Conservation (phyloP, 257 asterid species). For the Penstemon newberryi region DNA sequence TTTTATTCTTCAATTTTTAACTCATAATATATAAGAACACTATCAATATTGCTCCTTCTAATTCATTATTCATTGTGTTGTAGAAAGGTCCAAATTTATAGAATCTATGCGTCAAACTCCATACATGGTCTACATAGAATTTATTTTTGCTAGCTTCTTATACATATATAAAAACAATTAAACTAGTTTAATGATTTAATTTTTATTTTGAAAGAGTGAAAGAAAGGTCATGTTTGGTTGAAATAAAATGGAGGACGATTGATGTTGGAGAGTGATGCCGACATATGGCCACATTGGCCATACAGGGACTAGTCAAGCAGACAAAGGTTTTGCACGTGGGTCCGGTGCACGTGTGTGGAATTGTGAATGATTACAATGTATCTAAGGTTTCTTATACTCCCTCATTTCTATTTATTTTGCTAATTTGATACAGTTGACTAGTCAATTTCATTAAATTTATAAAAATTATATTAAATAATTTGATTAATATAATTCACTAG, state of each 20-base stretch:
- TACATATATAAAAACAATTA: too few relatives aligned
- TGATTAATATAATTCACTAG: too few relatives aligned
- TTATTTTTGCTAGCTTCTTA: not conserved
- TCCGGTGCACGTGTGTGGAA: constrained; percentile 45
- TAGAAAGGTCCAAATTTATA: constrained; percentile 29
- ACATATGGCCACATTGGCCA: constrained; percentile 41
- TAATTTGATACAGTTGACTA: too few relatives aligned
- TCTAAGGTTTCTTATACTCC: not conserved
- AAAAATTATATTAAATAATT: too few relatives aligned
- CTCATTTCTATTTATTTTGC: not conserved
- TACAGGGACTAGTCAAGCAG: constrained; percentile 40
- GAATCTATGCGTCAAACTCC: constrained; percentile 20
- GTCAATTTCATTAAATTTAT: too few relatives aligned
- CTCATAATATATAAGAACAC: not conserved
- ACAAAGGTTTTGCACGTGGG: constrained; percentile 52
- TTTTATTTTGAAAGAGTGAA: not conserved
- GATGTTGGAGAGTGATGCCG: constrained; percentile 67
- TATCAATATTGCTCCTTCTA: constrained; percentile 9
- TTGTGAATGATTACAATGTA: constrained; percentile 25
- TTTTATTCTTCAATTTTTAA: constrained; percentile 5
- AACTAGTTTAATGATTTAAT: not conserved
- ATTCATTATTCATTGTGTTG: constrained; percentile 18
- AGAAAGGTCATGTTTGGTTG: constrained; percentile 33
- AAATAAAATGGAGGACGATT: constrained; percentile 23
- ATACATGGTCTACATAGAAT: not conserved